phyloP scores from a whole-genome alignment of 768 basidiomycete genomes.

The Naganishia kalamii region DNA sequence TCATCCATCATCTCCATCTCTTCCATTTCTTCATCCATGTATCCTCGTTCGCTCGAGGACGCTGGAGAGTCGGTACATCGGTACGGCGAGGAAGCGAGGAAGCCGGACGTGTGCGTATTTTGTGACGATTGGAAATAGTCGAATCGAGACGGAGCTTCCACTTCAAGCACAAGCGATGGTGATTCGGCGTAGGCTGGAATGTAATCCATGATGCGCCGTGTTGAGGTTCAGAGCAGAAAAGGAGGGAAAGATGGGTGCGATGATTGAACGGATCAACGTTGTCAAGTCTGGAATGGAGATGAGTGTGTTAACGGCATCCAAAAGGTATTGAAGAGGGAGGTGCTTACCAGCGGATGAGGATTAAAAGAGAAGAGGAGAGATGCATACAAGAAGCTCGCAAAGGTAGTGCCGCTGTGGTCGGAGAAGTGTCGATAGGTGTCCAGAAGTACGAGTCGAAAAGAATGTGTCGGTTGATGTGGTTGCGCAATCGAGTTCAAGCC shows the following conservation, averaged over 20 bases:
- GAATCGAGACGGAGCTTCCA: constrained; percentile 1
- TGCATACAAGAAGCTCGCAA: not conserved
- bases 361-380: not conserved
- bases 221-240: not conserved
- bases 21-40: constrained; percentile 10
- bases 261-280: not conserved
- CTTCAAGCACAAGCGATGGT: not conserved
- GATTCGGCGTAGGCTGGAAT: not conserved
- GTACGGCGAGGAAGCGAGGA: constrained; percentile 10
- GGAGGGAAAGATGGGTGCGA: not conserved
- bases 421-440: not conserved
- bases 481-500: too few species aligned
- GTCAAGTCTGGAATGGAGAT: not conserved
- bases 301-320: too few species aligned
- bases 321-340: not conserved
- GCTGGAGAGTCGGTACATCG: constrained; percentile 7
- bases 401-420: not conserved
- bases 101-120: not conserved
- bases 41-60: not conserved
- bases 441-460: not conserved
- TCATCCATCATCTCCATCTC: constrained; percentile 16
- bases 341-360: not conserved
- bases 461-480: not conserved
- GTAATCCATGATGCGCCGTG: not conserved
- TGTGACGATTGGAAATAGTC: constrained; percentile 11